Base-by-base conservation (phyloP, 2,329 filamentous ascomycete genomes). In the Aspergillus calidoustus region DNA sequence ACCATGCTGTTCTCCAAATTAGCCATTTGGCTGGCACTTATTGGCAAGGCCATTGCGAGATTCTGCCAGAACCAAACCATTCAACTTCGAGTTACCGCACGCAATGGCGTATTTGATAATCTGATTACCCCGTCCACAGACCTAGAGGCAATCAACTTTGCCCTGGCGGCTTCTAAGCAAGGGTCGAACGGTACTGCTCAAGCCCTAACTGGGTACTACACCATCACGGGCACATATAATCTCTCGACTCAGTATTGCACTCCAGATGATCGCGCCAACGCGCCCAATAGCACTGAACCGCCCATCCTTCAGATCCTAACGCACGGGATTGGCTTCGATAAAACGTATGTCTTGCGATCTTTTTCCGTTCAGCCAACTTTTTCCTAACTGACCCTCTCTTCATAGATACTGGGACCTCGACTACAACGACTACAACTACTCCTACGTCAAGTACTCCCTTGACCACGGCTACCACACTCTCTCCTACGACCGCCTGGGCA, bases 401-500 rank as follows among this genome's bases (percentile, higher is more conserved):
- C 13, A 22, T 48, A 72, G 74, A 52, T 78, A 79, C 63, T 77
- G 75, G 72, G 75, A 78, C 47, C 63, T 74, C 17, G 59, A 66
- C n/a, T 69, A 61, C 57, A 46, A 71, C 46, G 64, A 72, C 58
- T 70, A 71, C 48, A 68, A 74, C 31, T 71, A 77, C 61, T 78
- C 75, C 8, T 79, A 76, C 59, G 74, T 80, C 55, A 69, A 79
- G 41, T 69, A 74, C 7, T 67, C 72, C 11, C 67, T 77, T 43
- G 66, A 63, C 22, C 72, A 71, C 34, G 77, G 77, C 43, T 80
- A 79, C 64, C 70, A 74, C 28, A 79, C 77, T 19, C 71, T 80
- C 15, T 74, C 76, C 7, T 80, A 77, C 60, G 77, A 79, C 63
- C 74, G 77, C 28, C 68, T 79, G 13, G 77, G 77, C n/a, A 68